These are phyloP conservation scores for Tulasnella sp. DNA, from an alignment of 768 basidiomycete genomes.

Conservation along the genomic window DNA sequence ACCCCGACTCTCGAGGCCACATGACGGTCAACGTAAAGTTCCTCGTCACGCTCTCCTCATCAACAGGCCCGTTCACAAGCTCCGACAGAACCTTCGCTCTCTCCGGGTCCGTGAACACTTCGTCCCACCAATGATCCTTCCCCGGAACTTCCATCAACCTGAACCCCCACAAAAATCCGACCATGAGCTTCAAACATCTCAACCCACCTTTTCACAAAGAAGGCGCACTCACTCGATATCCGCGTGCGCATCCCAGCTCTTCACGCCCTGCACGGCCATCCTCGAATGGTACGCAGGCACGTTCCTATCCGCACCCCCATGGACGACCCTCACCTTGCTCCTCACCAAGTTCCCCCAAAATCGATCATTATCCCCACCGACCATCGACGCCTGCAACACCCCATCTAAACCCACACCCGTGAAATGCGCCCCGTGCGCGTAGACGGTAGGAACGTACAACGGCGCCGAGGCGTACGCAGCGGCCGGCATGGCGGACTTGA, in stretches of 20 bases:
- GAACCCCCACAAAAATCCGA: neutral
- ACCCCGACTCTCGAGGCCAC: constrained; percentile 14
- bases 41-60: neutral
- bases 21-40: constrained; percentile 14
- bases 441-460: constrained; percentile 62
- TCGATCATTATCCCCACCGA: constrained; percentile 79
- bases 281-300: constrained; percentile 82
- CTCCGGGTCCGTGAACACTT: neutral
- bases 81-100: neutral
- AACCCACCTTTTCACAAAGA: neutral
- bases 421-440: constrained; percentile 65
- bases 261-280: constrained; percentile 46
- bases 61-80: neutral
- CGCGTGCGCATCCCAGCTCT: constrained; percentile 42
- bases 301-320: constrained; percentile 75
- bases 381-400: constrained; percentile 61
- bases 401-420: constrained; percentile 62
- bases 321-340: constrained; percentile 59
- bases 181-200: neutral
- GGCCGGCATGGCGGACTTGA: constrained; percentile 50
- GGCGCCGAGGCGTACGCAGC: constrained; percentile 83
- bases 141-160: constrained; percentile 10
- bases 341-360: constrained; percentile 67
- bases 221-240: constrained; percentile 38
- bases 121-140: constrained; percentile 15